phyloP scores from a whole-genome alignment of 2,329 filamentous ascomycete genomes.

The Didymella segeticola region DNA sequence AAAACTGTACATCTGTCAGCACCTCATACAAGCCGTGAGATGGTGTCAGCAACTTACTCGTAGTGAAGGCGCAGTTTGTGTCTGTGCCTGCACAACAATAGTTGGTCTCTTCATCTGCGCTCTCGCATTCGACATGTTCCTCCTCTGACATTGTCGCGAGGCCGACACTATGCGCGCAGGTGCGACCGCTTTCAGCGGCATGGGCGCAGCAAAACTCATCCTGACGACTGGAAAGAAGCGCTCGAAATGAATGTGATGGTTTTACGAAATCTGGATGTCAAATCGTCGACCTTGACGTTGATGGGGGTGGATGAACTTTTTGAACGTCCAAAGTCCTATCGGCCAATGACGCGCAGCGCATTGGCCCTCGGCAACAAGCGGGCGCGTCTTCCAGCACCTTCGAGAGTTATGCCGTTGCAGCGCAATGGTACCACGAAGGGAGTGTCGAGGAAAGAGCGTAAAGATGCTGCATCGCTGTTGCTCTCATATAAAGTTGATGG shows the following conservation, averaged over 20 bases:
- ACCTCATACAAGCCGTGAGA: neutral
- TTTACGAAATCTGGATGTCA: slow-evolving; percentile 6
- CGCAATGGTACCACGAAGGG: neutral
- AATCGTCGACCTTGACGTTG: slow-evolving; percentile 9
- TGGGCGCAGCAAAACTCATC: slow-evolving; percentile 46
- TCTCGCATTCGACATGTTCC: slow-evolving; percentile 38
- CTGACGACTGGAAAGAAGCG: slow-evolving; percentile 11
- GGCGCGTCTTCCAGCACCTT: slow-evolving; percentile 36
- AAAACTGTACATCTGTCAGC: slow-evolving; percentile 40
- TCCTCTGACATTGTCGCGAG: slow-evolving; percentile 40
- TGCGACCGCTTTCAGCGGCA: slow-evolving; percentile 42
- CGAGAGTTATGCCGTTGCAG: slow-evolving; percentile 13
- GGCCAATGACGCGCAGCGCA: slow-evolving; percentile 27
- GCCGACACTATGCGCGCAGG: slow-evolving; percentile 43
- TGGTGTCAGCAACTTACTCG: slow-evolving; percentile 31
- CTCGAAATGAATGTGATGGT: slow-evolving; percentile 25
- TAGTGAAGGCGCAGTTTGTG: slow-evolving; percentile 34
- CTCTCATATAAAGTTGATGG: neutral
- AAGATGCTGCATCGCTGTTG: neutral
- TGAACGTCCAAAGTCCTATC: neutral
- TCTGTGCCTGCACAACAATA: slow-evolving; percentile 26
- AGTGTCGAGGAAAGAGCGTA: neutral
- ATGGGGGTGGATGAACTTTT: slow-evolving; percentile 18
- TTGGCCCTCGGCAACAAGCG: slow-evolving; percentile 25
- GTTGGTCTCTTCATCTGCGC: slow-evolving; percentile 36